These are phyloP conservation scores for Albizia julibrissin DNA, from an alignment of 306 rosid species.

Conservation along the genomic window DNA sequence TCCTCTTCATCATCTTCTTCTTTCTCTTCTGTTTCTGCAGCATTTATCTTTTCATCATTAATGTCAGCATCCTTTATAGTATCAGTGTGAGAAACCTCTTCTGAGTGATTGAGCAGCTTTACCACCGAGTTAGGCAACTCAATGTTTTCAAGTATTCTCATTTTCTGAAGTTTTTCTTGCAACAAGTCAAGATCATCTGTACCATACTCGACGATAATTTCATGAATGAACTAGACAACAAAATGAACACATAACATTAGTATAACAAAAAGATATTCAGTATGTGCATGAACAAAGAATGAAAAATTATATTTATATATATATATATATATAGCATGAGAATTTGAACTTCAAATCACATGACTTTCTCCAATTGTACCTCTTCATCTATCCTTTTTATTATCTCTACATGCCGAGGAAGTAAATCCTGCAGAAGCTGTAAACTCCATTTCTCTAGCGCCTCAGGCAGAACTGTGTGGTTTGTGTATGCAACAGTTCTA, in stretches of 20 bases:
- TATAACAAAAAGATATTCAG: slow-evolving; percentile 31
- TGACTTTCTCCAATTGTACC: slow-evolving; percentile 44
- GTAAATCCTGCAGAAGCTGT: slow-evolving; percentile 75
- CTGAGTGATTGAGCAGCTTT: slow-evolving; percentile 46
- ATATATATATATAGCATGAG: background rate
- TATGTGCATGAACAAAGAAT: slow-evolving; percentile 22
- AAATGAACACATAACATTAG: slow-evolving; percentile 28
- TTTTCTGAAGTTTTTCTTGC: slow-evolving; percentile 61
- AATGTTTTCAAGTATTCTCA: slow-evolving; percentile 89
- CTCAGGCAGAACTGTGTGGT: slow-evolving; percentile 96
- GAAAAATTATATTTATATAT: background rate
- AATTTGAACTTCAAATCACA: slow-evolving; percentile 25
- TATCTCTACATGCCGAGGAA: slow-evolving; percentile 92
- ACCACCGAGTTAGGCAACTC: slow-evolving; percentile 69
- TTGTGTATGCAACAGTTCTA: slow-evolving; percentile 93
- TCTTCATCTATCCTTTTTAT: slow-evolving; percentile 79
- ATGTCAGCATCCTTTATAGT: slow-evolving; percentile 41
- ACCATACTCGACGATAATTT: slow-evolving; percentile 71
- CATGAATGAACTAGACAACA: slow-evolving; percentile 61
- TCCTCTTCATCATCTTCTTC: slow-evolving; percentile 8
- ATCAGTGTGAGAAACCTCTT: slow-evolving; percentile 41
- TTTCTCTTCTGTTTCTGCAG: slow-evolving; percentile 6
- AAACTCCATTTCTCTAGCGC: slow-evolving; percentile 97
- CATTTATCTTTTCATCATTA: slow-evolving; percentile 41
- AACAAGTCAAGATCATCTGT: slow-evolving; percentile 58